A percentile compares a stretch with the other conserved stretches of the same genome.
phyloP scores from a whole-genome alignment of 2,329 filamentous ascomycete species.

The Raffaelea deltoideospora region DNA sequence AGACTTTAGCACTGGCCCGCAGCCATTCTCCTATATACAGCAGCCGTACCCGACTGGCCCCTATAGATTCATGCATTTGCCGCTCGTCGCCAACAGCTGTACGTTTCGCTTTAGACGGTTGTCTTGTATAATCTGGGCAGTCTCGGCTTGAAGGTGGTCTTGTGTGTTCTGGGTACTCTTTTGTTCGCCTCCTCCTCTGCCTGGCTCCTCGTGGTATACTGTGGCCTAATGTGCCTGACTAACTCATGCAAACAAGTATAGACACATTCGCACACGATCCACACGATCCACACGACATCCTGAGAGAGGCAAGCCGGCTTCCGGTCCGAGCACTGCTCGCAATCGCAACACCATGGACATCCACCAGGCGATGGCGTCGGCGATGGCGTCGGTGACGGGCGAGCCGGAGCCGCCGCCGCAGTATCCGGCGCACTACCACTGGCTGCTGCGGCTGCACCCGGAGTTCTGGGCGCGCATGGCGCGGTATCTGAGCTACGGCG shows the following conservation, averaged over 20 bases:
- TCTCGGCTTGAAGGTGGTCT: no score
- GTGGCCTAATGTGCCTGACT: no score
- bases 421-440: constrained; percentile 3
- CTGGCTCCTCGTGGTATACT: no score
- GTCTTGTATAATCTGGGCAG: no score
- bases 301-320: background rate
- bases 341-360: background rate
- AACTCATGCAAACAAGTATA: background rate
- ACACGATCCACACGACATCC: background rate
- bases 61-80: no score
- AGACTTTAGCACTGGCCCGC: no score
- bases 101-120: no score
- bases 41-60: no score
- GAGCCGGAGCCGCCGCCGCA: background rate
- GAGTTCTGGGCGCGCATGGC: constrained; percentile 9
- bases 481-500: constrained; percentile 8
- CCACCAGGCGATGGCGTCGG: background rate
- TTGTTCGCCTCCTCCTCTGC: background rate
- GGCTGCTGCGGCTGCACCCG: constrained; percentile 7
- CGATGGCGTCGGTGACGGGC: constrained; percentile 2
- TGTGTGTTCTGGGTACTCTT: background rate
- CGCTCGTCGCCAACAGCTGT: no score
- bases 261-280: background rate
- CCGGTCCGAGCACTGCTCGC: background rate
- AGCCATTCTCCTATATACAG: no score